Evolutionary conservation across 73 alveolate species (phyloP).

Genomic region (Uronychia binucleata): DNA sequence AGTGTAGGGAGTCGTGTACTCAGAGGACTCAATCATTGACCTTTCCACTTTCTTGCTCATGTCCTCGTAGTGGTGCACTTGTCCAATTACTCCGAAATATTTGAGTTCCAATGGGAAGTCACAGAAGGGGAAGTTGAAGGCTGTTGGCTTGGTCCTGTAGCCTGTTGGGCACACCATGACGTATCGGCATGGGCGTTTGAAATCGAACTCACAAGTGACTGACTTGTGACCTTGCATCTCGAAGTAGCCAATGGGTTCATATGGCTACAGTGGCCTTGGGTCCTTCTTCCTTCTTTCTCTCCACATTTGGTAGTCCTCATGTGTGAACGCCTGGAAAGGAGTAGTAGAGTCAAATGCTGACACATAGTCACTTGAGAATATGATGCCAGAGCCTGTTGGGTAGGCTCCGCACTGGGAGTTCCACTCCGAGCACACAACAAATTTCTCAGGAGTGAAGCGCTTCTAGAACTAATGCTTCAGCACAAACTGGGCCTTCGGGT

Average conservation of each 20-base stretch:
- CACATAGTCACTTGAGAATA: slow-evolving; percentile 49
- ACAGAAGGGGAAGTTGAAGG: slow-evolving; percentile 7
- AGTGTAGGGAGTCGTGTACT: neutral
- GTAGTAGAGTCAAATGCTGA: slow-evolving; percentile 45
- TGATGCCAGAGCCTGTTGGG: slow-evolving; percentile 74
- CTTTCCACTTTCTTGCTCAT: neutral
- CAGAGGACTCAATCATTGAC: neutral
- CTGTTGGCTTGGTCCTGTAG: slow-evolving; percentile 58
- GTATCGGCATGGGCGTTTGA: slow-evolving; percentile 44
- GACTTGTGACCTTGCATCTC: slow-evolving; percentile 44
- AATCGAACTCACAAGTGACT: slow-evolving; percentile 21
- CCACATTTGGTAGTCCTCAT: slow-evolving; percentile 57
- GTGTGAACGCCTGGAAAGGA: slow-evolving; percentile 49
- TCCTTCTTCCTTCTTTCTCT: slow-evolving; percentile 28
- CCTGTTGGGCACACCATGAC: slow-evolving; percentile 65
- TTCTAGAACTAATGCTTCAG: slow-evolving; percentile 54
- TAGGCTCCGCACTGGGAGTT: slow-evolving; percentile 63
- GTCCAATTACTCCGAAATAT: slow-evolving; percentile 51
- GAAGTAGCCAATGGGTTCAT: slow-evolving; percentile 75
- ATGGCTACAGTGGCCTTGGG: slow-evolving; percentile 49
- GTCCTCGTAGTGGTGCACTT: neutral
- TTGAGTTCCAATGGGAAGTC: slow-evolving; percentile 47
- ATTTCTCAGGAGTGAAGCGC: slow-evolving; percentile 40
- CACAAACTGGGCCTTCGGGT: slow-evolving; percentile 61
- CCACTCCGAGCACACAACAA: slow-evolving; percentile 39